Evolutionary conservation across 805 yeast genomes (phyloP).

Genomic region (Candida caryicola): DNA sequence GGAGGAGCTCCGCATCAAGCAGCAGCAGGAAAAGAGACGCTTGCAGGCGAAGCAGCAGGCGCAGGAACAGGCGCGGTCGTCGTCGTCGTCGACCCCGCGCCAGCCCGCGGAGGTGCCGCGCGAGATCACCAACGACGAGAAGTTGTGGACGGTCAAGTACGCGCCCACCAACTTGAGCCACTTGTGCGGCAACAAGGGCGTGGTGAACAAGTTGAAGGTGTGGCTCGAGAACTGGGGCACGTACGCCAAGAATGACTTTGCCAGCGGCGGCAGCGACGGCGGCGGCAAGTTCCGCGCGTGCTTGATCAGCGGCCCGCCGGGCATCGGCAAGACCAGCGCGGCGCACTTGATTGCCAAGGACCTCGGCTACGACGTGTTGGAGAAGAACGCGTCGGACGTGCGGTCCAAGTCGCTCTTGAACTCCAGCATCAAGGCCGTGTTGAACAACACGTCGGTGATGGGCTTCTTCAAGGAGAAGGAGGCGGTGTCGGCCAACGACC

Average conservation of each 20-base stretch:
- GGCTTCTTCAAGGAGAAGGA: conserved; percentile 60
- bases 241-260: conserved; percentile 53
- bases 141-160: conserved; percentile 89
- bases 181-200: conserved; percentile 87
- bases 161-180: conserved; percentile 79
- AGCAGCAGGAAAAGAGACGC: conserved; percentile 34
- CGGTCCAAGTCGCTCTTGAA: conserved; percentile 79
- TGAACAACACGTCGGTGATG: conserved; percentile 78
- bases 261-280: conserved; percentile 59
- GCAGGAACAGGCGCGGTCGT: conserved; percentile 4
- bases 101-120: conserved; percentile 18
- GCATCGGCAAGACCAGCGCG: conserved; percentile 80
- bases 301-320: conserved; percentile 84
- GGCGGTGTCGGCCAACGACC: conserved; percentile 35
- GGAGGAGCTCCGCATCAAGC: conserved; percentile 10
- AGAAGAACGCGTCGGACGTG: conserved; percentile 85
- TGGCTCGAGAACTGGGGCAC: conserved; percentile 83
- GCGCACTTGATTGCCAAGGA: conserved; percentile 72
- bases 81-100: background rate
- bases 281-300: conserved; percentile 76
- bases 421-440: conserved; percentile 62
- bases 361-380: conserved; percentile 70
- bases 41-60: conserved; percentile 23
- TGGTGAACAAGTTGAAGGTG: conserved; percentile 56
- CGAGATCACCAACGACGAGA: conserved; percentile 51